Evolutionary conservation across 2,329 filamentous ascomycete genomes (phyloP), one percentile per base, ranked within the genome.

Genomic region (Didymella arachidicola): DNA sequence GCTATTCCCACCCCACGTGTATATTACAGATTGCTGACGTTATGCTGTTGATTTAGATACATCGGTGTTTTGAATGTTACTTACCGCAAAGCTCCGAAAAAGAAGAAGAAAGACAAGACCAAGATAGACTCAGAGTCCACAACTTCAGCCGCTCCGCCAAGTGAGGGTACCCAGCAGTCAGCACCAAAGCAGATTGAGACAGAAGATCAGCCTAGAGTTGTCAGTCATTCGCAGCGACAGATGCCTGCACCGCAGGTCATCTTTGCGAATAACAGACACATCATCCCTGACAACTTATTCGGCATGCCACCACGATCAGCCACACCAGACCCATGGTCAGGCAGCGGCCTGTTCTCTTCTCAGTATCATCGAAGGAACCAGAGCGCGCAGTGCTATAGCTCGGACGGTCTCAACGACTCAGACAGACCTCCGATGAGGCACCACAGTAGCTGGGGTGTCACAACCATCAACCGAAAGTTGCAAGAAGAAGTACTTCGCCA

Each of bases 61-160:
- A 98, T 99, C 70, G 95, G 95, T 62, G 95, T 99, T 41, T 80
- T 99, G 49, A 98, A 97, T 76, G 94, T 97, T 19, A 97, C 93
- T 0, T 97, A 96, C 74, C 92, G 93, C 49, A 97, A 96, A 74
- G 88, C 88, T 57, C 83, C 86, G 2, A 91, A 92, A 54, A 87
- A 81, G 51, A 79, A 80, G 60, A 85, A 83, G 71, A 73, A 73
- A 45, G 73, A 77, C 39, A 73, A 69, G 42, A 34, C 58, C 4
- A 73, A 71, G 56, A 39, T 57, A 29, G 74, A 73, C 19, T 34
- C 50, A 39, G 59, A 54, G 18, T 54, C 53, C 29, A 49, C 54
- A 30, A 54, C 60, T 22, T 59, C 65, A 29, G 41, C 62, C 27
- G 52, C 66, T 14, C 67, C 71, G 48, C 57, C 61, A 7, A 71